Base-by-base conservation (phyloP, 495 filamentous ascomycete genomes). In the Rhypophila decipiens region DNA sequence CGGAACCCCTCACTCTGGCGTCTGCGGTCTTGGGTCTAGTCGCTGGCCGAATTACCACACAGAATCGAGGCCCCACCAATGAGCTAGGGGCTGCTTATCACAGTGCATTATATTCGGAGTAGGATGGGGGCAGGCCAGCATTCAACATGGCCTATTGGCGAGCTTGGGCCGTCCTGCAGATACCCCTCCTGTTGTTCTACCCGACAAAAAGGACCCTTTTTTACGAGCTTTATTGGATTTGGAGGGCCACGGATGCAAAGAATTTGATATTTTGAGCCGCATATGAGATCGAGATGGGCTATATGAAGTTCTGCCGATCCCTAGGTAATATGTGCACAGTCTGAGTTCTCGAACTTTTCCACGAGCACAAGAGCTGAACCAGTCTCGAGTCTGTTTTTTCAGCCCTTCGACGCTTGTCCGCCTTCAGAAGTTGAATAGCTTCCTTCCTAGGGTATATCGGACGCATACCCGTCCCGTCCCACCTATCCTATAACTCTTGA, bases 1-100 rank as follows among this genome's bases (percentile, higher is more conserved):
- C 35, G 38, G 31, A 34, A 42, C 57, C 54, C 57, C 54, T 60
- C 57, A 57, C 44, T 47, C 27, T 50, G 45, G 49, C 44, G 45
- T 36, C 41, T 43, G 38, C 31, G 46, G 56, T 55, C 44, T 41
- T 20, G 52, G 43, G 45, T 48, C 51, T 39, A 35, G 29, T 40
- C 44, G 41, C 52, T 50, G 47, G 42, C 42, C 56, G 41, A 45
- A 56, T 61, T 61, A 56, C 55, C 44, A 53, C 52, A 56, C 50
- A 38, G 49, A 54, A 59, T 51, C 22, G 24, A 13, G 23, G n/a
- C 23, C 39, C 55, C 50, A 41, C 59, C 55, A 61, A 59, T 59
- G 31, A 46, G 47, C 47, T 39, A 24, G 33, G 33, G 35, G 8
- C 44, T 36, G 42, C 51, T 63, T 63, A 63, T 63, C 59, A 63